These are phyloP conservation scores for Moringa oleifera DNA, from an alignment of 345 rosid species.

Conservation along the genomic window DNA sequence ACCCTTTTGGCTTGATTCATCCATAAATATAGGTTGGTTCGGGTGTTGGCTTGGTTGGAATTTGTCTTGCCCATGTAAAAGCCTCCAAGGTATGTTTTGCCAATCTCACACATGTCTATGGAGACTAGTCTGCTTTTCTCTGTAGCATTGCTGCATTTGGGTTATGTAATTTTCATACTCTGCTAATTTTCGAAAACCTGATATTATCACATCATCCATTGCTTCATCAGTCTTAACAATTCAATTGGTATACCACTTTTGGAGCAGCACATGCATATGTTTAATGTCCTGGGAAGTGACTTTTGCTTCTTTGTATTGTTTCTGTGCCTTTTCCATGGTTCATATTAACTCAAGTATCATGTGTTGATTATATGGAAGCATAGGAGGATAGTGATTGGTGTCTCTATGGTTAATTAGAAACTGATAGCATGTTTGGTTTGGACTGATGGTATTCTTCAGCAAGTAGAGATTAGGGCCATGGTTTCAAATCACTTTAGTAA, in stretches of 20 bases:
- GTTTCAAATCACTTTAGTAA: neutral
- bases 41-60: slow-evolving; percentile 83
- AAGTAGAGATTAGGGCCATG: neutral
- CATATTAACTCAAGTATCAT: neutral
- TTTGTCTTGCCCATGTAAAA: slow-evolving; percentile 74
- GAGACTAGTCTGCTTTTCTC: neutral
- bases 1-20: too few species aligned
- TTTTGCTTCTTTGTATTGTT: too few species aligned
- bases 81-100: slow-evolving; percentile 53
- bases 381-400: neutral
- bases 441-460: neutral
- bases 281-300: neutral
- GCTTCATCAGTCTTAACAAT: too few species aligned
- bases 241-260: too few species aligned
- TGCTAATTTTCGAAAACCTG: too few species aligned
- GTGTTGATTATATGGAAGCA: neutral
- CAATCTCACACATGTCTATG: neutral
- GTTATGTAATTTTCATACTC: neutral
- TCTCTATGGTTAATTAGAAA: neutral
- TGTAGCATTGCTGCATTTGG: neutral
- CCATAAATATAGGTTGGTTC: slow-evolving; percentile 78
- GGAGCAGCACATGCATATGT: too few species aligned
- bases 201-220: too few species aligned
- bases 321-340: neutral
- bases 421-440: neutral